Evolutionary conservation across 1,139 yeast genomes (phyloP), one percentile per base, ranked within the genome.

Genomic region (Magnusiomyces clavatus): DNA sequence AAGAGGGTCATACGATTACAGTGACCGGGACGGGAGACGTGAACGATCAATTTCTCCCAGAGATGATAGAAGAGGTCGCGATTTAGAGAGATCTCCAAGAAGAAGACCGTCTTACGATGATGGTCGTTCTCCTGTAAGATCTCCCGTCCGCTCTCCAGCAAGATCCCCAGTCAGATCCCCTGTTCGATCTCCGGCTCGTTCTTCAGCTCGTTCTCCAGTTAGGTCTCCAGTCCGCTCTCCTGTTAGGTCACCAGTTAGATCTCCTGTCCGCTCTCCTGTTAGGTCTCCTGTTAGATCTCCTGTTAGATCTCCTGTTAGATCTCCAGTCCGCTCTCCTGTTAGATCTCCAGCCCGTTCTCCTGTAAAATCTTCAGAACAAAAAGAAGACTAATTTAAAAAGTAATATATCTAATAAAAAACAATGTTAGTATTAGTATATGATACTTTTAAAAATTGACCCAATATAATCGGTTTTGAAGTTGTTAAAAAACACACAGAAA

Each of bases 141-240:
- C 47, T 17, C 47, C 47, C 35, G 31, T 19, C n/a, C 24, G 47
- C 2, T 44, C 47, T 4, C 47, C 31, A 5, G 36, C 46, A 13
- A 8, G 46, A 8, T 43, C 46, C 14, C 46, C 46, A 3, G 46
- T 17, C 17, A 37, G 46, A 2, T 43, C 46, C 11, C 46, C 46
- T 12, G 46, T n/a, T 11, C 10, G 46, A 8, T 43, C 46, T 24
- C 46, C 38, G 20, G 44, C 10, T 14, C 24, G 39, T 6, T 37
- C 39, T 10, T 12, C 39, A 13, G 39, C 10, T 37, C n/a, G 43
- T 14, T 37, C 39, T 14, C 39, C 39, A n/a, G 39, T 37, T 10
- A 37, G 39, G 11, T 37, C 39, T 5, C 39, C 39, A 13, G 39
- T 10, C 10, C 39, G 39, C 5, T 37, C 39, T 14, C 39, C 16